Conservation (phyloP, 2,329 filamentous ascomycete genomes). For the Blumeria graminis region DNA sequence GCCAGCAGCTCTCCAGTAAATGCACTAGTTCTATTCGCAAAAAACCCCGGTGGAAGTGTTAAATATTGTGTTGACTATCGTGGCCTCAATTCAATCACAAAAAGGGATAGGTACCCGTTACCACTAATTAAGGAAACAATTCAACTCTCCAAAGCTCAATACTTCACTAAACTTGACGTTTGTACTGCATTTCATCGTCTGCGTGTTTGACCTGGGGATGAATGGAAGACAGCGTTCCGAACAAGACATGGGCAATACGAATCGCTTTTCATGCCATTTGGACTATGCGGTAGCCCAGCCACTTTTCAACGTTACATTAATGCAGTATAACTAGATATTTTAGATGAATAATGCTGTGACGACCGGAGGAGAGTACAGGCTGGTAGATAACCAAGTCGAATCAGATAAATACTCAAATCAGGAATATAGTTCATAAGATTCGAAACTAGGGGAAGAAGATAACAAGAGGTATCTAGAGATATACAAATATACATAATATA, state of each 20-base stretch:
- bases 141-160: background rate
- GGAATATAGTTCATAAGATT: too few relatives aligned
- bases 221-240: background rate
- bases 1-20: background rate
- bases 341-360: background rate
- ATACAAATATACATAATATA: too few relatives aligned
- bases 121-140: background rate
- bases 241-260: conserved; percentile 1
- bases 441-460: too few relatives aligned
- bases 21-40: background rate
- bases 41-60: background rate
- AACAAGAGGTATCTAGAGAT: too few relatives aligned
- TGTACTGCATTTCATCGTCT: too few relatives aligned
- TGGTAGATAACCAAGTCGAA: too few relatives aligned
- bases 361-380: too few relatives aligned
- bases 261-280: background rate
- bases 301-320: too few relatives aligned
- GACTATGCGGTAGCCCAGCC: background rate
- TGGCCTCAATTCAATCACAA: background rate
- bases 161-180: too few relatives aligned
- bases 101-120: background rate
- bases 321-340: background rate
- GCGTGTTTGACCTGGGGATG: background rate
- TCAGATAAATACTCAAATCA: too few relatives aligned
- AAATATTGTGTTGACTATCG: background rate